Conservation (phyloP, 306 rosid genomes). For the Vigna angularis region DNA sequence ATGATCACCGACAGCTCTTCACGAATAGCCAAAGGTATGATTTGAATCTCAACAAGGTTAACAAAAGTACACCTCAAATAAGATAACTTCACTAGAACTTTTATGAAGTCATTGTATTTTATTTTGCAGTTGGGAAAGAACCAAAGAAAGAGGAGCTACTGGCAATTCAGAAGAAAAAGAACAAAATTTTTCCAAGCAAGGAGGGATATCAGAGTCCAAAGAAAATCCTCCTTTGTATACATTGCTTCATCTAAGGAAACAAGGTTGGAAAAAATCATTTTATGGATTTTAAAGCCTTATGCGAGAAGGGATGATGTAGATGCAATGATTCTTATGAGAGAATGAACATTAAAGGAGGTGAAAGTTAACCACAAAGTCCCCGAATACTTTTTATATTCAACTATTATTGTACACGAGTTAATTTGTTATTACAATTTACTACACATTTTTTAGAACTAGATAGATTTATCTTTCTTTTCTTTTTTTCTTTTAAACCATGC, state of each 20-base stretch:
- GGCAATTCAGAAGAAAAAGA: slow-evolving; percentile 54
- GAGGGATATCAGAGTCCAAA: slow-evolving; percentile 59
- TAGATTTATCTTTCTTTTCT: too few relatives aligned
- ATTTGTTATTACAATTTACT: too few relatives aligned
- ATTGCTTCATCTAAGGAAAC: slow-evolving; percentile 47
- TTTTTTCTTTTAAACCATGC: too few relatives aligned
- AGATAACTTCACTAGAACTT: neutral
- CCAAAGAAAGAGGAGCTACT: slow-evolving; percentile 50
- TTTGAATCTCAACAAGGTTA: slow-evolving; percentile 19
- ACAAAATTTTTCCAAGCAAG: slow-evolving; percentile 69
- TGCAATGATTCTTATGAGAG: slow-evolving; percentile 61
- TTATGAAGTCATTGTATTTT: slow-evolving; percentile 22
- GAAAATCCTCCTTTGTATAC: slow-evolving; percentile 61
- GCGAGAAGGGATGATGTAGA: slow-evolving; percentile 63
- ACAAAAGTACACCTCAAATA: neutral
- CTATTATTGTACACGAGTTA: too few relatives aligned
- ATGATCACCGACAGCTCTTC: slow-evolving; percentile 48
- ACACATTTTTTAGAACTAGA: too few relatives aligned
- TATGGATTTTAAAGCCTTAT: slow-evolving; percentile 76
- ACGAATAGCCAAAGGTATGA: slow-evolving; percentile 49
- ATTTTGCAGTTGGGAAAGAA: slow-evolving; percentile 42
- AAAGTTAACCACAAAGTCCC: slow-evolving; percentile 45
- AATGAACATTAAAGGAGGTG: slow-evolving; percentile 66
- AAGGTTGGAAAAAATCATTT: slow-evolving; percentile 46
- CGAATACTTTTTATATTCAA: slow-evolving; percentile 4